A percentile compares a stretch with the other conserved stretches of the same genome.
Evolutionary conservation across 306 rosid genomes (phyloP).

Genomic region (Argentina anserina): DNA sequence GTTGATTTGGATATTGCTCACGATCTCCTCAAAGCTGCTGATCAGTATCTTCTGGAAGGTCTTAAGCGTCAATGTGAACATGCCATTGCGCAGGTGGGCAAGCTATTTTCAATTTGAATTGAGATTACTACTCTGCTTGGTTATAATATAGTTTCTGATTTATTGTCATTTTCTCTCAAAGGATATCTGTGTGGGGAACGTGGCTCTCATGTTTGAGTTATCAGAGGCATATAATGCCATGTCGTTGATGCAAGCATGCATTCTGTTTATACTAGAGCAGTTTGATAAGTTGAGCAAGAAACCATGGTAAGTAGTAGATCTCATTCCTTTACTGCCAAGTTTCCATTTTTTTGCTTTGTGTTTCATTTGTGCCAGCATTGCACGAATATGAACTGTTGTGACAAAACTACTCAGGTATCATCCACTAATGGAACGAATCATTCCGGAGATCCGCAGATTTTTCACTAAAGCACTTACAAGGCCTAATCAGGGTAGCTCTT

Average conservation of each 20-base stretch:
- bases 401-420: constrained; percentile 38
- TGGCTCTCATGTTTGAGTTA: constrained; percentile 41
- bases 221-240: constrained; percentile 59
- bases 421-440: constrained; percentile 25
- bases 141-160: constrained; percentile 3
- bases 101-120: not conserved
- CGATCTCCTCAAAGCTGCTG: constrained; percentile 69
- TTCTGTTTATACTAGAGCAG: constrained; percentile 51
- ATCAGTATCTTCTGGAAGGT: constrained; percentile 73
- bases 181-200: constrained; percentile 56
- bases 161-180: constrained; percentile 8
- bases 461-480: constrained; percentile 35
- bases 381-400: constrained; percentile 2
- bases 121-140: not conserved
- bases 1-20: constrained; percentile 48
- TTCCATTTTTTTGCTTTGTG: not conserved
- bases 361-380: not conserved
- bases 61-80: constrained; percentile 63
- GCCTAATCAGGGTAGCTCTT: constrained; percentile 12
- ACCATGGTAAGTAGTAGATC: constrained; percentile 46
- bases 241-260: constrained; percentile 52
- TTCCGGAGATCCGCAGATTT: constrained; percentile 35
- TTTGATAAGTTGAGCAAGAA: constrained; percentile 39
- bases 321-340: not conserved
- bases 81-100: constrained; percentile 54